Evolutionary conservation across 2,329 filamentous ascomycete genomes (phyloP).

Genomic region (Phaeosphaeria sp.): DNA sequence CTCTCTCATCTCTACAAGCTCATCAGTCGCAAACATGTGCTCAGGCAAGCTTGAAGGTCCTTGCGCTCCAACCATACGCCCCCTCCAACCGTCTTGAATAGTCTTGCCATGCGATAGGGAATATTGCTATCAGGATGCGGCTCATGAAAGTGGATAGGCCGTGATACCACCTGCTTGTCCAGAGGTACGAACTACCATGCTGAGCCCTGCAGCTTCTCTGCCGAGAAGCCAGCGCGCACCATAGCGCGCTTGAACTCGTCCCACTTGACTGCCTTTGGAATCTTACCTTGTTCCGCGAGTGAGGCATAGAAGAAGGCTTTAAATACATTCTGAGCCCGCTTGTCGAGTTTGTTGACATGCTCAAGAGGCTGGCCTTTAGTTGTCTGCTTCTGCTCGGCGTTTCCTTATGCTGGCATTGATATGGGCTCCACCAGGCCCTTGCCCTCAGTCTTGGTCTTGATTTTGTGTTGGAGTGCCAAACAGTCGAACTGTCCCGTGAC

Average conservation of each 20-base stretch:
- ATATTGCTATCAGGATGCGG: constrained; percentile 64
- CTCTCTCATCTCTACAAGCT: no score
- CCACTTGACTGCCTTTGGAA: constrained; percentile 60
- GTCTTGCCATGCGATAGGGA: constrained; percentile 53
- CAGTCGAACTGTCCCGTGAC: no score
- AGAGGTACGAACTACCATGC: constrained; percentile 62
- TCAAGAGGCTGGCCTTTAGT: no score
- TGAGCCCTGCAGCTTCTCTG: constrained; percentile 66
- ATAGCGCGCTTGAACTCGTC: constrained; percentile 62
- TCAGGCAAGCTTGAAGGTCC: constrained; percentile 1
- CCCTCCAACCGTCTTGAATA: constrained; percentile 56
- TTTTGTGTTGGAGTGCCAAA: background rate
- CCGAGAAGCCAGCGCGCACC: constrained; percentile 56
- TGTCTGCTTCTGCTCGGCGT: no score
- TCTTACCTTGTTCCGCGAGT: constrained; percentile 26
- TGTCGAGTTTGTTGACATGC: no score
- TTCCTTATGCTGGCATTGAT: no score
- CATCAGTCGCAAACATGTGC: background rate
- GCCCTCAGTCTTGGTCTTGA: constrained; percentile 15
- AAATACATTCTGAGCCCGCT: no score
- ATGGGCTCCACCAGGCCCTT: no score
- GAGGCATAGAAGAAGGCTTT: background rate
- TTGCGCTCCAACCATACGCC: constrained; percentile 4
- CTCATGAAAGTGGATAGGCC: constrained; percentile 67
- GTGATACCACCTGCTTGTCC: constrained; percentile 46